Evolutionary conservation across 1,139 yeast genomes (phyloP).

Genomic region (Saccharomyces uvarum): DNA sequence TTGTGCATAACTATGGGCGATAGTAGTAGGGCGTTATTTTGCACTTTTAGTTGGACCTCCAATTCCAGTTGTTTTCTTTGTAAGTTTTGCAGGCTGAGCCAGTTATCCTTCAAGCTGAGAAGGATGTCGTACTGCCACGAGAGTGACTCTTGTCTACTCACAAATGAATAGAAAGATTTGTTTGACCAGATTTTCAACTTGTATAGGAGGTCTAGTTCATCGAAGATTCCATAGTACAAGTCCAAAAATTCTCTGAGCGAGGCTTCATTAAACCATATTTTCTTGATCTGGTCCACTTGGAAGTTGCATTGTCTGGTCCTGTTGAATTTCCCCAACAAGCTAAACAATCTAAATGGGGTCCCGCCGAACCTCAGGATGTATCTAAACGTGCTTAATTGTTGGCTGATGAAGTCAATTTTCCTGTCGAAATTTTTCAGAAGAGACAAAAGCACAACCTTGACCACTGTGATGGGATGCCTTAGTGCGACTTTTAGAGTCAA

Average conservation of each 20-base stretch:
- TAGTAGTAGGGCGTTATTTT: constrained; percentile 28
- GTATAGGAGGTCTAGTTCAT: constrained; percentile 49
- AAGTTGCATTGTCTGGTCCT: constrained; percentile 8
- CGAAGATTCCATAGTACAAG: constrained; percentile 56
- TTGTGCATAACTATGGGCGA: constrained; percentile 14
- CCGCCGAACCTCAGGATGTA: constrained; percentile 67
- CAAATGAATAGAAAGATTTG: constrained; percentile 34
- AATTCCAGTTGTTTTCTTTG: constrained; percentile 38
- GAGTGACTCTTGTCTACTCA: constrained; percentile 47
- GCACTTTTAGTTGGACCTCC: constrained; percentile 32
- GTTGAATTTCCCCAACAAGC: constrained; percentile 19
- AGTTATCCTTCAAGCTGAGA: constrained; percentile 45
- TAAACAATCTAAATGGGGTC: constrained; percentile 49
- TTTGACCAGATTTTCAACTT: constrained; percentile 46
- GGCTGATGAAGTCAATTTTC: constrained; percentile 41
- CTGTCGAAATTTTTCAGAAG: constrained; percentile 25
- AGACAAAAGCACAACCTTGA: constrained; percentile 15
- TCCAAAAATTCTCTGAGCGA: constrained; percentile 44
- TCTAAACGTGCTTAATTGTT: constrained; percentile 52
- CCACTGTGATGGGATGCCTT: constrained; percentile 15
- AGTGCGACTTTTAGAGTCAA: constrained; percentile 23
- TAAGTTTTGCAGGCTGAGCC: constrained; percentile 36
- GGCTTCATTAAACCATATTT: constrained; percentile 37
- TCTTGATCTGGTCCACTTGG: constrained; percentile 13
- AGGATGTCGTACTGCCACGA: constrained; percentile 62